These are phyloP conservation scores for Cystofilobasidium macerans DNA, from an alignment of 768 basidiomycete species.

Conservation along the genomic window DNA sequence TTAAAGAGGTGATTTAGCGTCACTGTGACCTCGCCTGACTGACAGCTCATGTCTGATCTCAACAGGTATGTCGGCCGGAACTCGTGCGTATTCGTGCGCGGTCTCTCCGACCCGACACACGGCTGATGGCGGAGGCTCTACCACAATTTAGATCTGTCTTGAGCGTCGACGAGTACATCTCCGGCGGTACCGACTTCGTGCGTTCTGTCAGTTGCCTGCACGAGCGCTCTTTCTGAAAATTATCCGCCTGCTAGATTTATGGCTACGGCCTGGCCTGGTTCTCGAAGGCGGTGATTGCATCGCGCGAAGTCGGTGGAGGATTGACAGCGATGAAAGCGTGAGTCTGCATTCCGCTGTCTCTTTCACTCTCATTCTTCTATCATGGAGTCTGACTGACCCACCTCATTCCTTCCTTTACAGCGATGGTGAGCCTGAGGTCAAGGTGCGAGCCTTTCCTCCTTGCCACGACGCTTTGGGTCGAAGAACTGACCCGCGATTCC, in stretches of 20 bases:
- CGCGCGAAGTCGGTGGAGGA: too few species aligned
- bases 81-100: constrained; percentile 44
- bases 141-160: too few species aligned
- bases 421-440: constrained; percentile 3
- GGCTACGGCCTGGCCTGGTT: constrained; percentile 44
- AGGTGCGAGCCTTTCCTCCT: too few species aligned
- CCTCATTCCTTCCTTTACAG: background rate
- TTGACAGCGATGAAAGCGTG: constrained; percentile 56
- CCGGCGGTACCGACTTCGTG: constrained; percentile 52
- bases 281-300: constrained; percentile 49
- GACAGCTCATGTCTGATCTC: too few species aligned
- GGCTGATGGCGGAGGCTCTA: too few species aligned
- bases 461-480: too few species aligned
- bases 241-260: constrained; percentile 12
- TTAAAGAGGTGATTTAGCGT: too few species aligned
- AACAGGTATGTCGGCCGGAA: constrained; percentile 52
- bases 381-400: background rate
- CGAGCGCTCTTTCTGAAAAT: background rate
- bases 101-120: too few species aligned
- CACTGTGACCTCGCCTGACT: too few species aligned
- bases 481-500: too few species aligned
- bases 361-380: background rate
- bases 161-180: constrained; percentile 30
- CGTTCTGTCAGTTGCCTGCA: background rate
- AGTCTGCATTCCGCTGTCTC: constrained; percentile 48